Evolutionary conservation across 768 basidiomycete genomes (phyloP).

Genomic region (Trametes elegans): DNA sequence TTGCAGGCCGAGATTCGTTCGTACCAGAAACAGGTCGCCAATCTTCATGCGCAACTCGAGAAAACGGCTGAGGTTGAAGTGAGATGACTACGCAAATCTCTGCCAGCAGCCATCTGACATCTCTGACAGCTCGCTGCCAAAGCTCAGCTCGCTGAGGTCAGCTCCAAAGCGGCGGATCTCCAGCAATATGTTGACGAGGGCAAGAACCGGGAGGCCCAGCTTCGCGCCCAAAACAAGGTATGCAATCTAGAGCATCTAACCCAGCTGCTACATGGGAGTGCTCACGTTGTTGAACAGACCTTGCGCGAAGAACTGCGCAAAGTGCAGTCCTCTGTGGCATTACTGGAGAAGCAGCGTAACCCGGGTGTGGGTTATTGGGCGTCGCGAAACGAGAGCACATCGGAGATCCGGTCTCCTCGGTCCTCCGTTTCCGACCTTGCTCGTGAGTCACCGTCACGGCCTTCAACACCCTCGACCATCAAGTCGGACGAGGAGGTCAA

Average conservation of each 20-base stretch:
- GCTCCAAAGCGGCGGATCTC: conserved; percentile 46
- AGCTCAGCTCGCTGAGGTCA: conserved; percentile 48
- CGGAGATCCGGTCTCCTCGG: conserved; percentile 35
- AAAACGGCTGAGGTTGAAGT: conserved; percentile 65
- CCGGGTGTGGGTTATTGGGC: conserved; percentile 95
- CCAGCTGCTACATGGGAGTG: no score
- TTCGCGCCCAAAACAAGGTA: conserved; percentile 80
- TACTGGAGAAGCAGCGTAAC: conserved; percentile 87
- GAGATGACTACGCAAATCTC: conserved; percentile 14
- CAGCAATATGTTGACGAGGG: conserved; percentile 74
- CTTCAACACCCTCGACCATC: conserved; percentile 30
- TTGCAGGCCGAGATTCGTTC: conserved; percentile 47
- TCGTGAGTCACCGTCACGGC: conserved; percentile 28
- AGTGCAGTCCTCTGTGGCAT: conserved; percentile 87
- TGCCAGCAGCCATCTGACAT: background rate
- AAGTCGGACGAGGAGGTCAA: conserved; percentile 89
- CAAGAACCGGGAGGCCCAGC: conserved; percentile 64
- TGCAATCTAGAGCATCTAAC: no score
- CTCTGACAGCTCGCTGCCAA: conserved; percentile 39
- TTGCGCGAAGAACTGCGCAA: conserved; percentile 94
- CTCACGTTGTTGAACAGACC: no score
- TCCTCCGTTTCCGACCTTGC: conserved; percentile 43
- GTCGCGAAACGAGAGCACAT: conserved; percentile 37
- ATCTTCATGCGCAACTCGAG: conserved; percentile 50
- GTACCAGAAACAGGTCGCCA: conserved; percentile 52